These are phyloP conservation scores for Saccharata proteae DNA, from an alignment of 2,329 filamentous ascomycete genomes.

Conservation along the genomic window DNA sequence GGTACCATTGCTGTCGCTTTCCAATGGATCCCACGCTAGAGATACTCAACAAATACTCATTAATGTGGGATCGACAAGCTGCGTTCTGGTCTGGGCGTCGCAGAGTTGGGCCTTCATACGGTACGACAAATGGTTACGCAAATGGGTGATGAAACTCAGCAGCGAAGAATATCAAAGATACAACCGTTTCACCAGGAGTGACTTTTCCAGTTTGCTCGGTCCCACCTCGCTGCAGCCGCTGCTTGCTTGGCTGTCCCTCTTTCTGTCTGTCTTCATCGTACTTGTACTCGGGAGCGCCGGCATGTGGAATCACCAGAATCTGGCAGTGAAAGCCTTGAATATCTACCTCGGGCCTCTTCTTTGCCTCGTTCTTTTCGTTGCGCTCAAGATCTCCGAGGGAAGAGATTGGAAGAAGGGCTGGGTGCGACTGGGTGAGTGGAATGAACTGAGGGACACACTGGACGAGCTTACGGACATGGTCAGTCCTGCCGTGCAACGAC, in stretches of 20 bases:
- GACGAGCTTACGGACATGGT: neutral
- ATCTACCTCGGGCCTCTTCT: constrained; percentile 1
- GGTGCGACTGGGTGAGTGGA: neutral
- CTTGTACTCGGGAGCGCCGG: neutral
- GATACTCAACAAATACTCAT: constrained; percentile 4
- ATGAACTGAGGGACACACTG: neutral
- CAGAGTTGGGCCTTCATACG: constrained; percentile 4
- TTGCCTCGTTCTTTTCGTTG: constrained; percentile 1
- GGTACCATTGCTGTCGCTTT: constrained; percentile 5
- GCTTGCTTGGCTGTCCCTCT: neutral
- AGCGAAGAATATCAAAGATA: neutral
- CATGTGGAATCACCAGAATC: neutral
- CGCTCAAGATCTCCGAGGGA: neutral
- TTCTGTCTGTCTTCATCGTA: neutral
- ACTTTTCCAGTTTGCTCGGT: neutral
- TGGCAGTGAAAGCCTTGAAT: neutral
- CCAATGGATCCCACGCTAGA: neutral
- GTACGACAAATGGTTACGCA: constrained; percentile 1
- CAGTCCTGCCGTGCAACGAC: too few relatives aligned
- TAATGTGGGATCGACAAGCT: constrained; percentile 4
- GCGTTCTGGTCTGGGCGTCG: constrained; percentile 6
- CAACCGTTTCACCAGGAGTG: neutral
- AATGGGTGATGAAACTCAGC: neutral
- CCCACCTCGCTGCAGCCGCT: neutral
- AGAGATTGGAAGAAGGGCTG: too few relatives aligned